A percentile compares a stretch with the other conserved stretches of the same genome.
These are phyloP conservation scores for Betula pendula DNA, from an alignment of 306 rosid genomes.

Conservation along the genomic window DNA sequence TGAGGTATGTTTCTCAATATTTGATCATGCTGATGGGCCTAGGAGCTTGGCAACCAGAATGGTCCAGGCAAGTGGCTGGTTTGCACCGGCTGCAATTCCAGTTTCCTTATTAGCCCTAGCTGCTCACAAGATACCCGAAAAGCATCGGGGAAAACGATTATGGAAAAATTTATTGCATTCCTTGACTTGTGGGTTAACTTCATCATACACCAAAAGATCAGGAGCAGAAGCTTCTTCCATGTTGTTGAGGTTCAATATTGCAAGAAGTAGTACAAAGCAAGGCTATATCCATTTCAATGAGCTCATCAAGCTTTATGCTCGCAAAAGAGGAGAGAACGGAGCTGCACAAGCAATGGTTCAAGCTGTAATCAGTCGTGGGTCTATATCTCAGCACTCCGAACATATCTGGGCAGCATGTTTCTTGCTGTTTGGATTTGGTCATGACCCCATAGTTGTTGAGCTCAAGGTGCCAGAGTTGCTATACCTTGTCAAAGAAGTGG, in stretches of 20 bases:
- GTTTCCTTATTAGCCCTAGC: slow-evolving; percentile 57
- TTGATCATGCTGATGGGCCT: slow-evolving; percentile 88
- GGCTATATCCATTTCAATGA: slow-evolving; percentile 60
- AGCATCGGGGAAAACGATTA: slow-evolving; percentile 40
- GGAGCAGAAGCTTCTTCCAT: slow-evolving; percentile 83
- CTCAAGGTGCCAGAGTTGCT: slow-evolving; percentile 67
- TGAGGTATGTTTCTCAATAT: slow-evolving; percentile 88
- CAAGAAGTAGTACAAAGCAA: slow-evolving; percentile 57
- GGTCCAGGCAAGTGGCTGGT: slow-evolving; percentile 85
- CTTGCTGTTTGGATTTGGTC: slow-evolving; percentile 73
- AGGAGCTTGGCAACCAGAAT: slow-evolving; percentile 85
- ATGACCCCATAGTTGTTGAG: slow-evolving; percentile 68
- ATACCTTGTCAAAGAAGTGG: slow-evolving; percentile 56
- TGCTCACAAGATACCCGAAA: slow-evolving; percentile 72
- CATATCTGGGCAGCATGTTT: slow-evolving; percentile 91
- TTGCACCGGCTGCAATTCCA: slow-evolving; percentile 76
- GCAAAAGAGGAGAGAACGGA: slow-evolving; percentile 54
- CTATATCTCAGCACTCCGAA: slow-evolving; percentile 54
- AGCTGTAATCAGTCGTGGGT: slow-evolving; percentile 56
- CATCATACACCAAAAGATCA: slow-evolving; percentile 62
- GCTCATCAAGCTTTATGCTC: slow-evolving; percentile 63
- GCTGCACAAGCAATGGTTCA: slow-evolving; percentile 78
- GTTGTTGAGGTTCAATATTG: slow-evolving; percentile 73
- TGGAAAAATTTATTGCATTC: slow-evolving; percentile 53
- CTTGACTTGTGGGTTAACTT: slow-evolving; percentile 57